Conservation (phyloP, 805 yeast genomes). For the Cyberlindnera maclurae region DNA sequence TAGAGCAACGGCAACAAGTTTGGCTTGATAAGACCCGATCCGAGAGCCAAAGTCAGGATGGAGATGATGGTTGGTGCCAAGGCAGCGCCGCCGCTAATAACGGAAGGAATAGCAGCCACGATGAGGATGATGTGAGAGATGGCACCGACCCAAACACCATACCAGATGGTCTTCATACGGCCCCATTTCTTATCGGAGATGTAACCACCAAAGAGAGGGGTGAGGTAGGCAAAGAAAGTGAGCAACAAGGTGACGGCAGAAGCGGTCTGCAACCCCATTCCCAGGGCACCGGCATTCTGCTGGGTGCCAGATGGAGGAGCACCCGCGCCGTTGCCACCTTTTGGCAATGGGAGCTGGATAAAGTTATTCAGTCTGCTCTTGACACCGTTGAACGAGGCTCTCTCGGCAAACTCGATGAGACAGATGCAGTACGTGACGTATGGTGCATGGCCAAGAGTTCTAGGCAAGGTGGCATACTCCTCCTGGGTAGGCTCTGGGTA, state of each 20-base stretch:
- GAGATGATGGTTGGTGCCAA: conserved; percentile 50
- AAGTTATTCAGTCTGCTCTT: conserved; percentile 74
- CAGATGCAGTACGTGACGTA: conserved; percentile 44
- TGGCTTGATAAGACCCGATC: conserved; percentile 77
- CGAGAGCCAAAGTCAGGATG: conserved; percentile 53
- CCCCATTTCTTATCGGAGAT: conserved; percentile 72
- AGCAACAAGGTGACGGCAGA: conserved; percentile 68
- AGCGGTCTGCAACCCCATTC: conserved; percentile 54
- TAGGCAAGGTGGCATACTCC: conserved; percentile 28
- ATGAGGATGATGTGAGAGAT: conserved; percentile 58
- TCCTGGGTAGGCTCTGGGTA: conserved; percentile 39
- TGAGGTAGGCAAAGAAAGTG: conserved; percentile 77
- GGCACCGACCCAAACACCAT: conserved; percentile 52
- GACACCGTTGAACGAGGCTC: conserved; percentile 76
- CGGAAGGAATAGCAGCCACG: conserved; percentile 58
- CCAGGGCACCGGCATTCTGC: conserved; percentile 44
- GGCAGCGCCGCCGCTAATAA: conserved; percentile 44
- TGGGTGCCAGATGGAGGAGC: conserved; percentile 20
- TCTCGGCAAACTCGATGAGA: conserved; percentile 71
- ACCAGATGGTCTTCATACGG: conserved; percentile 59
- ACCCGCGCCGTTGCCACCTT: conserved; percentile 31
- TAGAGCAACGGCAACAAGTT: conserved; percentile 67
- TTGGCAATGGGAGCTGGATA: conserved; percentile 49
- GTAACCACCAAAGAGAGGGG: conserved; percentile 73
- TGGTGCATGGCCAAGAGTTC: conserved; percentile 41